These are phyloP conservation scores for Leccinum variicolor DNA, from an alignment of 768 basidiomycete genomes.

Conservation along the genomic window DNA sequence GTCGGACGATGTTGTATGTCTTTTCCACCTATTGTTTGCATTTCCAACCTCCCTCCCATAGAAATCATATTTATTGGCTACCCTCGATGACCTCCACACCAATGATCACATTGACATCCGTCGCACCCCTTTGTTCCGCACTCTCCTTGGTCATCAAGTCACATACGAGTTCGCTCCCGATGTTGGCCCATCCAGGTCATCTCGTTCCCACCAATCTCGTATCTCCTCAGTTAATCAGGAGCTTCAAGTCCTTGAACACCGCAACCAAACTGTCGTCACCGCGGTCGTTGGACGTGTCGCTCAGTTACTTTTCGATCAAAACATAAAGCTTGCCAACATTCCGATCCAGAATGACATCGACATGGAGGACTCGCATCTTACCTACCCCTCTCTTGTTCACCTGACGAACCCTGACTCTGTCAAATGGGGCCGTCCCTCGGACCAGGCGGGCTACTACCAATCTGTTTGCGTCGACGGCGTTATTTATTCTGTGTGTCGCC, in stretches of 20 bases:
- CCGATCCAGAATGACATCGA: slow-evolving; percentile 26
- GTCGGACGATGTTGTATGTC: slow-evolving; percentile 45
- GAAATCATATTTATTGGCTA: slow-evolving; percentile 43
- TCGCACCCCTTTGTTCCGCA: slow-evolving; percentile 41
- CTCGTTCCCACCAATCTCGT: slow-evolving; percentile 16
- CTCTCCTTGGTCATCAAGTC: slow-evolving; percentile 27
- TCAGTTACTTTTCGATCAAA: slow-evolving; percentile 43
- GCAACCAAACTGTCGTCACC: slow-evolving; percentile 40
- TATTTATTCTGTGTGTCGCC: slow-evolving; percentile 46
- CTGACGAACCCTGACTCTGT: slow-evolving; percentile 32
- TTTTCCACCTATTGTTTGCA: neutral
- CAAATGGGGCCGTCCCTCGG: slow-evolving; percentile 31
- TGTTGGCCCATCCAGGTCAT: slow-evolving; percentile 11
- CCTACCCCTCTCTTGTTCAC: slow-evolving; percentile 20
- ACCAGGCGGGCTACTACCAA: slow-evolving; percentile 34
- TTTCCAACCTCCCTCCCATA: slow-evolving; percentile 18
- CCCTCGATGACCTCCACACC: slow-evolving; percentile 38
- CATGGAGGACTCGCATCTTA: slow-evolving; percentile 12
- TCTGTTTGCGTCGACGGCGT: slow-evolving; percentile 56
- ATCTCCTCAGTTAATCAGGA: slow-evolving; percentile 15
- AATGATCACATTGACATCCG: slow-evolving; percentile 29
- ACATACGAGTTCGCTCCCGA: slow-evolving; percentile 22
- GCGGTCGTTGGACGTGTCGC: slow-evolving; percentile 46
- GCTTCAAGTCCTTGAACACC: slow-evolving; percentile 36
- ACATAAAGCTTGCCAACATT: slow-evolving; percentile 38